Conservation (phyloP, 768 basidiomycete species). For the Gloeopeniophorella convolvens region DNA sequence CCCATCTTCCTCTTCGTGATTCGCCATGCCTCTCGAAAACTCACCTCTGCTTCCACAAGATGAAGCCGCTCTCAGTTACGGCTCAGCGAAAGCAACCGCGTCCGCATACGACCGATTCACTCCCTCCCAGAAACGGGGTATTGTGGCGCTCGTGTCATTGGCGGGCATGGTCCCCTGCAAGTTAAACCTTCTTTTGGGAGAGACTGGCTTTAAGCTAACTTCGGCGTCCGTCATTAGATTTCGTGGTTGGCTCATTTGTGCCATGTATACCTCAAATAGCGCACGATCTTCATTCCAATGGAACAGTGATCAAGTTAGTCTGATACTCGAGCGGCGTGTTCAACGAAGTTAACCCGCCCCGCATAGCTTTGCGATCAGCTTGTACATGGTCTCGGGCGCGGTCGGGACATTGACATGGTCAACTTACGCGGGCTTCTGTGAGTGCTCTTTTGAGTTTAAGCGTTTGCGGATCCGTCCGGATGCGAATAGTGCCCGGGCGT, state of each 20-base stretch:
- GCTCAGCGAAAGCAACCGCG: no score
- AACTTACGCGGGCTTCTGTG: conserved; percentile 9
- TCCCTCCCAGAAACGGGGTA: conserved; percentile 39
- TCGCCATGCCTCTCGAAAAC: no score
- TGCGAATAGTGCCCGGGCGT: no score
- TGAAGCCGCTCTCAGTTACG: no score
- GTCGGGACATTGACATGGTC: conserved; percentile 14
- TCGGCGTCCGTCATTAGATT: conserved; percentile 20
- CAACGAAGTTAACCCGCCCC: background rate
- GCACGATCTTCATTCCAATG: conserved; percentile 51
- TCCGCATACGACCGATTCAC: conserved; percentile 58
- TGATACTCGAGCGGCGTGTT: background rate
- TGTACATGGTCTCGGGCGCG: conserved; percentile 6
- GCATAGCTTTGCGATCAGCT: conserved; percentile 8
- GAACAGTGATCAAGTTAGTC: conserved; percentile 48
- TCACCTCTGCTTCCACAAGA: no score
- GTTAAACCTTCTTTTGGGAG: conserved; percentile 23
- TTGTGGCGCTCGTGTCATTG: conserved; percentile 52
- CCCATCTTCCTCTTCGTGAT: no score
- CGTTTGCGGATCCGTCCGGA: background rate
- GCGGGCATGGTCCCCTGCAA: conserved; percentile 59
- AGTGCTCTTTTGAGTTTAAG: background rate
- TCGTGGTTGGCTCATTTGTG: conserved; percentile 62
- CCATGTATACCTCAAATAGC: conserved; percentile 73
- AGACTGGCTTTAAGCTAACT: background rate